Evolutionary conservation across 768 basidiomycete genomes (phyloP), one percentile per base, ranked within the genome.

Genomic region (Rhizopogon rudus): DNA sequence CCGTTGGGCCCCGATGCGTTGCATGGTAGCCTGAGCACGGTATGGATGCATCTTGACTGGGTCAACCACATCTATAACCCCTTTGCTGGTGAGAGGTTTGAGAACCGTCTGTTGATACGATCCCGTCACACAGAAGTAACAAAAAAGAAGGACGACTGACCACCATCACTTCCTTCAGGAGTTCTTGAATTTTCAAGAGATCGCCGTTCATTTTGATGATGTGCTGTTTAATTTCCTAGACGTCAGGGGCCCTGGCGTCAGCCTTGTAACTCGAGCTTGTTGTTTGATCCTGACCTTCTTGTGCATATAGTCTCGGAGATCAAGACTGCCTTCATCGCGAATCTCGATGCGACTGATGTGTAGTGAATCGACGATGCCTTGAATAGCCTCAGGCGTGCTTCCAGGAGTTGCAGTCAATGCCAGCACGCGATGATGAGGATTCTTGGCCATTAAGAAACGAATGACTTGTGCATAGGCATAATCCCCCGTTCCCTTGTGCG

Each of bases 381-480:
- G 97, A 2, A 98, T 87, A n/a, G 86, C 85, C 37, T 93, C 91
- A 1, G 87, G 83, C 43, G 81, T 88, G 58, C 85, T 75, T 42
- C 94, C 96, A 12, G 97, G 97, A 6, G 97, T 99, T 2, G 97
- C 97, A 5, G 93, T 98, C 20, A 99, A 78, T 2, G 97, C 97
- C 20, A 99, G 76, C 8, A 98, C 76, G 14, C 97, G 86, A 65
- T 96, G 95, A 69, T 94, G 82, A 0, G 93, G 93, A 63, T 98
- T 98, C 71, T 91, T 93, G 2, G 91, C 84, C 87, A 94, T 97
- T 62, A 99, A 78, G 62, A 79, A 92, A 7, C 94, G 87, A 40
- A 98, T 77, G 33, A 91, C 86, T 64, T 89, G 86, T 43, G 90
- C 88, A 65, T 98, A 98, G 4, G 95, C 88, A 62, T 97, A 96